These are phyloP conservation scores for Leptodontidium sp. DNA, from an alignment of 2,329 filamentous ascomycete species.

Conservation along the genomic window DNA sequence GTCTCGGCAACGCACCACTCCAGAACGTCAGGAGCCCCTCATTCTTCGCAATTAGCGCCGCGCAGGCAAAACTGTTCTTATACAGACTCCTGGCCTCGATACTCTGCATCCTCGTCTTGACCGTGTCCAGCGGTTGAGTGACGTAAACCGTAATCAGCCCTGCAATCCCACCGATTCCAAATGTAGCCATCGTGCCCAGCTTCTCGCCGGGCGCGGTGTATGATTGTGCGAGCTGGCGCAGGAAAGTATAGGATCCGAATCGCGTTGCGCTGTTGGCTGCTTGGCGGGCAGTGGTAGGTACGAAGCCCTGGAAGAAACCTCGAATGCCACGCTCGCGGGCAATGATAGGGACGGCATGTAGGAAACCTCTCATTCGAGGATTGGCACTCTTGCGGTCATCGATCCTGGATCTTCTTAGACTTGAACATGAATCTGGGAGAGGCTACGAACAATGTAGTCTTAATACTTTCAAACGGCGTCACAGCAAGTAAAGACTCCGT, in stretches of 20 bases:
- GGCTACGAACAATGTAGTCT: constrained; percentile 79
- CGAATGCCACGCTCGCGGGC: constrained; percentile 85
- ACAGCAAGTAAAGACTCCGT: constrained; percentile 94
- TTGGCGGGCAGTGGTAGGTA: constrained; percentile 93
- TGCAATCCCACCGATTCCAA: constrained; percentile 87
- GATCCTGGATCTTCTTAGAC: constrained; percentile 63
- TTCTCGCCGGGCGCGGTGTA: constrained; percentile 96
- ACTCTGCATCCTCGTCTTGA: constrained; percentile 99
- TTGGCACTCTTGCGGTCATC: constrained; percentile 90
- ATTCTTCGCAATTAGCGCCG: constrained; percentile 81
- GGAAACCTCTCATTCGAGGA: constrained; percentile 88
- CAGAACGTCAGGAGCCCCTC: constrained; percentile 92
- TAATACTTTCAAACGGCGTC: constrained; percentile 97
- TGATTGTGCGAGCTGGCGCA: constrained; percentile 89
- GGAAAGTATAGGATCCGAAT: constrained; percentile 88
- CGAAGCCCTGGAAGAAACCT: constrained; percentile 97
- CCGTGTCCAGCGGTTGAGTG: constrained; percentile 81
- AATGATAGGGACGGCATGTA: constrained; percentile 89
- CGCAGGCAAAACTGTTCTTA: constrained; percentile 88
- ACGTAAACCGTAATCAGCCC: constrained; percentile 90
- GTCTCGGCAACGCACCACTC: constrained; percentile 87
- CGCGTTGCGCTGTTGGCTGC: constrained; percentile 92
- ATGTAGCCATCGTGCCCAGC: constrained; percentile 85
- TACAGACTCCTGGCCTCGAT: constrained; percentile 84
- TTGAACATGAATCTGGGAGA: not conserved